These are phyloP conservation scores for Geranium brycei DNA, from an alignment of 345 rosid species.

Conservation along the genomic window DNA sequence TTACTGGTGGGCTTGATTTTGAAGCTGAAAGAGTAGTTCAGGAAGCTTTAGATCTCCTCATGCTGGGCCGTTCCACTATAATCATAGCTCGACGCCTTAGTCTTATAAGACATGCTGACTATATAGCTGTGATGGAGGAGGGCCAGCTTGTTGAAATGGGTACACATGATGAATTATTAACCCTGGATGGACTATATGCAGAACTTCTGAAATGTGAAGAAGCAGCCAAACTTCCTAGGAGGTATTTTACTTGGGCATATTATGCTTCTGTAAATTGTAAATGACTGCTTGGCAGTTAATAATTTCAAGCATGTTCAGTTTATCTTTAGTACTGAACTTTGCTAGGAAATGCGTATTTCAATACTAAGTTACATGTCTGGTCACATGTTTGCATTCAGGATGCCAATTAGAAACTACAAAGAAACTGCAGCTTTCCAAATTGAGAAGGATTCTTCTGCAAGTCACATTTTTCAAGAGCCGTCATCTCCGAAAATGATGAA, in stretches of 20 bases:
- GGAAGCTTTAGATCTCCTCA: conserved; percentile 84
- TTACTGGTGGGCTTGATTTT: conserved; percentile 94
- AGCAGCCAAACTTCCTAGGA: conserved; percentile 90
- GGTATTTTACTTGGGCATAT: conserved; percentile 32
- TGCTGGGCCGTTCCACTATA: conserved; percentile 95
- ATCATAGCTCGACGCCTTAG: conserved; percentile 89
- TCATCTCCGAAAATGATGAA: conserved; percentile 74
- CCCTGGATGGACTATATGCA: conserved; percentile 65
- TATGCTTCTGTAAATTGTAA: not conserved
- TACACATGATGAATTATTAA: conserved; percentile 76
- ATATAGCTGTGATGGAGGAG: conserved; percentile 96
- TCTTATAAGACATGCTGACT: conserved; percentile 88
- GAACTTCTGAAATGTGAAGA: conserved; percentile 96
- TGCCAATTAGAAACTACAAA: conserved; percentile 66
- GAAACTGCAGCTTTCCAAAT: conserved; percentile 64
- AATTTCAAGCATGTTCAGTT: too few relatives aligned
- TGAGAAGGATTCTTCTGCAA: conserved; percentile 82
- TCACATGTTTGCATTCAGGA: conserved; percentile 34
- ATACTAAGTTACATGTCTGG: conserved; percentile 1
- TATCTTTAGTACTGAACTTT: too few relatives aligned
- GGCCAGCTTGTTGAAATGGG: conserved; percentile 98
- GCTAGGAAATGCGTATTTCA: too few relatives aligned
- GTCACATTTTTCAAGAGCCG: conserved; percentile 74
- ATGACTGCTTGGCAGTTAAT: not conserved
- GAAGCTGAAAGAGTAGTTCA: conserved; percentile 96